A percentile compares a stretch with the other conserved stretches of the same genome.
These are phyloP conservation scores for Pythium folliculosum DNA, from an alignment of 352 stramenopile genomes.

Conservation along the genomic window DNA sequence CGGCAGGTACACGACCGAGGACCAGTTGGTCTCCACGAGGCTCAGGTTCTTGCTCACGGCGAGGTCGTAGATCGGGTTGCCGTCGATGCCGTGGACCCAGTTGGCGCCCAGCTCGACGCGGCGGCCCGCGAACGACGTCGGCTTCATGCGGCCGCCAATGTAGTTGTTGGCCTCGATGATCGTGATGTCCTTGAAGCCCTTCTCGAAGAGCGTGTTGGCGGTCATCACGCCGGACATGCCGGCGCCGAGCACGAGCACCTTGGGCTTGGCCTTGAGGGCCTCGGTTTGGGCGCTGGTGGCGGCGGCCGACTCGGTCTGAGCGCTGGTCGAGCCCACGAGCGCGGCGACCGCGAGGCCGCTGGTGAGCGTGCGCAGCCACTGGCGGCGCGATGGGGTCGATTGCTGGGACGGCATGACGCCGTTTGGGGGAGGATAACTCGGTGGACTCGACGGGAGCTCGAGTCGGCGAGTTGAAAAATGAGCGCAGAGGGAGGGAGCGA, in stretches of 20 bases:
- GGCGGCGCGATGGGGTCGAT: not conserved
- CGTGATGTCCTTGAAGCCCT: conserved; percentile 21
- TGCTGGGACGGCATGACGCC: not conserved
- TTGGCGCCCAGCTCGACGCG: conserved; percentile 16
- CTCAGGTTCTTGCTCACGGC: conserved; percentile 1
- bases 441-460: not conserved
- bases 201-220: conserved; percentile 18
- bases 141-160: conserved; percentile 21
- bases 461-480: not conserved
- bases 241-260: conserved; percentile 16
- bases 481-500: too few species aligned
- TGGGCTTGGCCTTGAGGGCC: conserved; percentile 7
- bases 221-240: conserved; percentile 21
- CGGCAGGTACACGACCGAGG: conserved; percentile 9
- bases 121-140: conserved; percentile 7
- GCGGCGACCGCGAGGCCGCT: not conserved
- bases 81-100: conserved; percentile 11
- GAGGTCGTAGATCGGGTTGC: conserved; percentile 13
- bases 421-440: not conserved
- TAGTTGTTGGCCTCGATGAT: conserved; percentile 25
- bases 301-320: not conserved
- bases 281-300: too few species aligned
- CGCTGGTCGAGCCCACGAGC: not conserved
- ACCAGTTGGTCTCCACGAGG: conserved; percentile 19
- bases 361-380: not conserved